These are phyloP conservation scores for Trichoderma lentiforme DNA, from an alignment of 2,329 filamentous ascomycete genomes.

Conservation along the genomic window DNA sequence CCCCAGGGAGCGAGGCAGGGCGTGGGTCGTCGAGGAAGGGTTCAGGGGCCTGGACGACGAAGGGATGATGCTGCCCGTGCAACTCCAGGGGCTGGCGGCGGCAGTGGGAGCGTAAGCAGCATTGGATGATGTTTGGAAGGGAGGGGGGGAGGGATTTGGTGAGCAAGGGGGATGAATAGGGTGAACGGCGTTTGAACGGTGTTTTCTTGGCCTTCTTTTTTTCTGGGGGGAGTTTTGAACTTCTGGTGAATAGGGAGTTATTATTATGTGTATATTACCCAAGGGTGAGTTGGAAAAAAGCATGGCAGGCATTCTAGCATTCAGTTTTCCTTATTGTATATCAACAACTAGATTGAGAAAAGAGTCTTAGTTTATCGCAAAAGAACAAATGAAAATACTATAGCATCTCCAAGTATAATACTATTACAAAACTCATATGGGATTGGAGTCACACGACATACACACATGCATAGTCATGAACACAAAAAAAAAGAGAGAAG, in stretches of 20 bases:
- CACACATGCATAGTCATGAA: not conserved
- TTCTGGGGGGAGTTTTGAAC: not conserved
- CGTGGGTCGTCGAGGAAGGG: slow-evolving; percentile 85
- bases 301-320: too few species aligned
- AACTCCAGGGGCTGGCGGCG: slow-evolving; percentile 15
- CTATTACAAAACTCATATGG: not conserved
- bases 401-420: not conserved
- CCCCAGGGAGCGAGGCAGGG: slow-evolving; percentile 52
- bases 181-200: not conserved
- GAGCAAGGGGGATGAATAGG: not conserved
- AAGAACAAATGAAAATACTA: not conserved
- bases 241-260: not conserved
- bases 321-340: not conserved
- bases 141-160: not conserved
- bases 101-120: not conserved
- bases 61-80: slow-evolving; percentile 25
- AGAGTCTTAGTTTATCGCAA: not conserved
- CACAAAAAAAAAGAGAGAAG: not conserved
- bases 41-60: slow-evolving; percentile 72
- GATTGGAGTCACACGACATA: not conserved
- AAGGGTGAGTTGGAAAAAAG: not conserved
- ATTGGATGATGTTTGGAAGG: not conserved
- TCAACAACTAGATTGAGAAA: not conserved
- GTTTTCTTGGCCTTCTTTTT: not conserved
- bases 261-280: not conserved